Conservation (phyloP, 139 green algal species). For the Gonium pectorale region DNA sequence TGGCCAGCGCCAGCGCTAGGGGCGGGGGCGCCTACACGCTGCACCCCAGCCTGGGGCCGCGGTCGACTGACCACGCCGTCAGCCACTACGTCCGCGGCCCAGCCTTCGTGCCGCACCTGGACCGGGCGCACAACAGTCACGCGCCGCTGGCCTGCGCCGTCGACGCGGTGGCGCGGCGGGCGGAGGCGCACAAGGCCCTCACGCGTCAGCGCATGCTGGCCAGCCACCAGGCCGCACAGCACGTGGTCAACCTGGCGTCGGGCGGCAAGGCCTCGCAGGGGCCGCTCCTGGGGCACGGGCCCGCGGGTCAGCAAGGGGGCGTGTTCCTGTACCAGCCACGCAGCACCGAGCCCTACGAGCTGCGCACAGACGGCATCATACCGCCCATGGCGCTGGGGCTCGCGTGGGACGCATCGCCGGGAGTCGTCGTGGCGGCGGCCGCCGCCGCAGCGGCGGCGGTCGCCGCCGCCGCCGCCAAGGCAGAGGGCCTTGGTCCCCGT, state of each 20-base stretch:
- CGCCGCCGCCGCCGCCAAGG: background rate
- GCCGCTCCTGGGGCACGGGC: too few relatives aligned
- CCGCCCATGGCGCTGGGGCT: slow-evolving; percentile 18
- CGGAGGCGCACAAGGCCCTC: slow-evolving; percentile 40
- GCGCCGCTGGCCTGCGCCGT: slow-evolving; percentile 12
- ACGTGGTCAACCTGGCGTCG: background rate
- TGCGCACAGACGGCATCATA: background rate
- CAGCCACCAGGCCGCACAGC: background rate
- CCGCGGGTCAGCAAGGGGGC: too few relatives aligned
- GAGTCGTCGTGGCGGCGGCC: slow-evolving; percentile 27
- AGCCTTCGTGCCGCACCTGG: slow-evolving; percentile 24
- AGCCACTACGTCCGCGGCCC: too few relatives aligned
- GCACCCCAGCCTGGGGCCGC: too few relatives aligned
- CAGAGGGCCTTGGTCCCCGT: background rate
- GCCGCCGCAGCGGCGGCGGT: background rate
- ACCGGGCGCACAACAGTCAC: slow-evolving; percentile 15
- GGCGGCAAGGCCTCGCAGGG: too few relatives aligned
- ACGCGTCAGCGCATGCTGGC: slow-evolving; percentile 24
- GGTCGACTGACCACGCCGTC: too few relatives aligned
- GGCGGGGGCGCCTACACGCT: too few relatives aligned
- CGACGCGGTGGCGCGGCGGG: slow-evolving; percentile 21
- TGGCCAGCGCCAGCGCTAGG: too few relatives aligned
- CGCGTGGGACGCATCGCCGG: slow-evolving; percentile 22
- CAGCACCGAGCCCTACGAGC: background rate
- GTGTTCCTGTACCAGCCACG: background rate